Evolutionary conservation across 805 yeast genomes (phyloP).

Genomic region (Myxozyma neotropica): DNA sequence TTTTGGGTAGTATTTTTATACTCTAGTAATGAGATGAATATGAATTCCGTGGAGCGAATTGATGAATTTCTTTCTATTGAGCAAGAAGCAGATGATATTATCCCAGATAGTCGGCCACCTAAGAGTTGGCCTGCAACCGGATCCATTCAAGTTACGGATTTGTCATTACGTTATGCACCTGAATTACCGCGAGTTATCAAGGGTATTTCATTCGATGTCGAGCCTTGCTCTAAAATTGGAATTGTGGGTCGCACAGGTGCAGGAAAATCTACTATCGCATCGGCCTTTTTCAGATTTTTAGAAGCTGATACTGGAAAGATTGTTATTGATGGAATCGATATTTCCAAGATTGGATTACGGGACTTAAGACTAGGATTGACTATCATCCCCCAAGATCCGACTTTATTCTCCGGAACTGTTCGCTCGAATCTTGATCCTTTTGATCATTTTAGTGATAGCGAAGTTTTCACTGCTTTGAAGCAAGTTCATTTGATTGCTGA

Average conservation of each 20-base stretch:
- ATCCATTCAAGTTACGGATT: conserved; percentile 68
- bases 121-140: conserved; percentile 86
- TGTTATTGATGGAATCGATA: conserved; percentile 66
- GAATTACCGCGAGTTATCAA: conserved; percentile 88
- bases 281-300: conserved; percentile 73
- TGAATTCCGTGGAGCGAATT: conserved; percentile 95
- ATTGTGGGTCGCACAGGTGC: conserved; percentile 99
- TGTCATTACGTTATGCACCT: conserved; percentile 86
- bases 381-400: conserved; percentile 84
- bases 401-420: conserved; percentile 69
- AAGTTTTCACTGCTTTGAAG: conserved; percentile 64
- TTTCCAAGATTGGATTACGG: conserved; percentile 59
- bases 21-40: conserved; percentile 87
- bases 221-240: conserved; percentile 80
- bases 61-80: conserved; percentile 80
- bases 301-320: conserved; percentile 64
- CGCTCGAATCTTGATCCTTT: conserved; percentile 76
- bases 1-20: conserved; percentile 92
- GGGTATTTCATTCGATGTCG: conserved; percentile 78
- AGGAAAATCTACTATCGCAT: conserved; percentile 94
- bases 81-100: conserved; percentile 75
- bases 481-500: conserved; percentile 30
- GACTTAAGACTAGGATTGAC: conserved; percentile 66
- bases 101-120: conserved; percentile 68
- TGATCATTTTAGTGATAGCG: conserved; percentile 55